These are phyloP conservation scores for Aspergillus viridinutans DNA, from an alignment of 2,329 filamentous ascomycete species.

Conservation along the genomic window DNA sequence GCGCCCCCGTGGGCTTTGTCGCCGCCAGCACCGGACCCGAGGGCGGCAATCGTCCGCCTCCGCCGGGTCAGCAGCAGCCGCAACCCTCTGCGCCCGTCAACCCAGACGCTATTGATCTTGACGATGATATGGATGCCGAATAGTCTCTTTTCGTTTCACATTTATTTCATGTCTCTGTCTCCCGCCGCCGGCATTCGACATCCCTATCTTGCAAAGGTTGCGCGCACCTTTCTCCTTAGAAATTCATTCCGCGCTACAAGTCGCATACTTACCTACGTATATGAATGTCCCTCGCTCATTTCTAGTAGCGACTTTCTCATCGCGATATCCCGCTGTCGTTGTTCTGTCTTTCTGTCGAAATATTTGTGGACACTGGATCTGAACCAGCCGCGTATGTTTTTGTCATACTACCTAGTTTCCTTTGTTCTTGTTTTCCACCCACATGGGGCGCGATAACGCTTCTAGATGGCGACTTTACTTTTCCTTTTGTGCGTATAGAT, in stretches of 20 bases:
- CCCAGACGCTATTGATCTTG: constrained; percentile 82
- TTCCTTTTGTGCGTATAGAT: background rate
- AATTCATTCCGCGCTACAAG: background rate
- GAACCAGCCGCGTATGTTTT: background rate
- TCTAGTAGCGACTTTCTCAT: background rate
- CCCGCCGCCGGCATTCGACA: background rate
- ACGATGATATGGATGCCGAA: constrained; percentile 50
- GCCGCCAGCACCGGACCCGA: constrained; percentile 73
- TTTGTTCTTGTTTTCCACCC: background rate
- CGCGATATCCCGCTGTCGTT: background rate
- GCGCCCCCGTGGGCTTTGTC: constrained; percentile 86
- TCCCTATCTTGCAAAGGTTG: background rate
- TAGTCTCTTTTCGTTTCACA: constrained; percentile 11
- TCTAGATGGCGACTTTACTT: background rate
- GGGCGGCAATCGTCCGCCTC: constrained; percentile 51
- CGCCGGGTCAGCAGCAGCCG: constrained; percentile 26
- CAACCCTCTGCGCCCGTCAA: constrained; percentile 54
- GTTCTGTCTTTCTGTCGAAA: background rate
- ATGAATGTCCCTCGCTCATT: background rate
- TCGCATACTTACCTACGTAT: background rate
- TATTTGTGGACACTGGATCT: background rate
- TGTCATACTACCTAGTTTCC: background rate
- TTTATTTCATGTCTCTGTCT: background rate
- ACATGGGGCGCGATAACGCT: background rate
- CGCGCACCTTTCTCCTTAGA: background rate